A percentile compares a stretch with the other conserved stretches of the same genome.
phyloP scores from a whole-genome alignment of 371 early-diverging fungal species.

The Mycotypha africana region DNA sequence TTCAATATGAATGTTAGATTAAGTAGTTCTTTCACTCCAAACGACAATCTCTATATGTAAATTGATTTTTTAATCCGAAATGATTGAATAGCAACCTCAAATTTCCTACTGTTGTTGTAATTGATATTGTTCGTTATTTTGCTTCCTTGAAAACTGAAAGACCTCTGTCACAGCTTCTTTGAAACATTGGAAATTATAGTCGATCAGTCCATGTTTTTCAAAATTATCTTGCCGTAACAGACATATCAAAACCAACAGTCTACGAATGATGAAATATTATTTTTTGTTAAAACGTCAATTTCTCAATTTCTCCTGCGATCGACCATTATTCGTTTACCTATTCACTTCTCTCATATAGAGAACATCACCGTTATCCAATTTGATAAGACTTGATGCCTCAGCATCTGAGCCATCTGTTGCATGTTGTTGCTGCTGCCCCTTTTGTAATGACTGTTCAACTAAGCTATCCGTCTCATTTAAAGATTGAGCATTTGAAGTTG shows the following conservation, averaged over 20 bases:
- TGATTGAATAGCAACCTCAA: too few species aligned
- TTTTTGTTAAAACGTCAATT: background rate
- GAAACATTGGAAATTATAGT: conserved; percentile 84
- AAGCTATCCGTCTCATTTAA: conserved; percentile 8
- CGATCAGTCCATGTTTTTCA: conserved; percentile 84
- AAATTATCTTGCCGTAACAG: conserved; percentile 81
- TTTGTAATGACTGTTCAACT: conserved; percentile 11
- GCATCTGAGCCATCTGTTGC: conserved; percentile 11
- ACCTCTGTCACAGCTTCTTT: conserved; percentile 70
- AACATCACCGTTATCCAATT: conserved; percentile 78
- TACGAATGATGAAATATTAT: conserved; percentile 6
- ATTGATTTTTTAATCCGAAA: too few species aligned
- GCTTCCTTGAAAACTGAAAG: conserved; percentile 54
- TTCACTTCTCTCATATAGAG: conserved; percentile 79
- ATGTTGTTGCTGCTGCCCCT: conserved; percentile 7
- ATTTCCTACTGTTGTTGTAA: too few species aligned
- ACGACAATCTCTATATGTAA: too few species aligned
- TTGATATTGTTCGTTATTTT: conserved; percentile 35
- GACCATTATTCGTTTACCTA: conserved; percentile 40
- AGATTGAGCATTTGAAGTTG: conserved; percentile 6
- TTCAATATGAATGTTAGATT: too few species aligned
- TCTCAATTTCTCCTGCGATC: background rate
- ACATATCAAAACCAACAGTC: conserved; percentile 76
- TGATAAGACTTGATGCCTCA: conserved; percentile 59
- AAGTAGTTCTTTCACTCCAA: too few species aligned